Evolutionary conservation across 371 early-diverging fungal species (phyloP), one percentile per base, ranked within the genome.

Genomic region (Scutellospora calospora): DNA sequence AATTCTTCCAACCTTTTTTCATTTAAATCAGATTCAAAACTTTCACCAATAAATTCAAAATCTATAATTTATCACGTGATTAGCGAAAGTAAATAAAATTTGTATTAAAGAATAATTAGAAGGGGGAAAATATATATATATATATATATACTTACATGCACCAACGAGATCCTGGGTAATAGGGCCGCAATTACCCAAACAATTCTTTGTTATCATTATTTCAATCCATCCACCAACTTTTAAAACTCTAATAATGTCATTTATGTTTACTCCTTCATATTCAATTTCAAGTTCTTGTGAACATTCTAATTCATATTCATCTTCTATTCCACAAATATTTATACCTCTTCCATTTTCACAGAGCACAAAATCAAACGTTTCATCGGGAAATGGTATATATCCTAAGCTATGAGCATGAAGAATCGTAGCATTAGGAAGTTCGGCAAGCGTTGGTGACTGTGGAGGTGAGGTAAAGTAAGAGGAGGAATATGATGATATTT

Each of bases 331-430:
- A 49, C 49, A 49, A 49, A 16, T 49, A 49, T 49, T 49, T 49
- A 49, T 49, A 49, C 49, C 49, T 2, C 49, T 49, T 49, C 49
- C 49, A 2, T 49, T 49, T 49, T 49, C 49, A 49, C 49, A 49
- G 16, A 49, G 49, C 49, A 65, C 35, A 35, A 65, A 65, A 29
- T 65, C 66, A 33, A 65, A 65, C 3, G 66, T 65, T 35, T 65
- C 66, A 20, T 65, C 66, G 0, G 66, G 66, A n/a, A 65, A 65
- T 9, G 66, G 66, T 35, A 18, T 65, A 11, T 31, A 62, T 14
- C 29, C 31, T 65, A n/a, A 65, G 22, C 35, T 20, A 65, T 65
- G 6, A 31, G 38, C 22, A 35, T n/a, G 66, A 9, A 65, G 22
- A 35, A 65, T 35, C 8, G 65, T 65, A 8, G 65, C 65, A 33